Conservation (phyloP, 768 basidiomycete genomes). For the Candolleomyces efflorescens region DNA sequence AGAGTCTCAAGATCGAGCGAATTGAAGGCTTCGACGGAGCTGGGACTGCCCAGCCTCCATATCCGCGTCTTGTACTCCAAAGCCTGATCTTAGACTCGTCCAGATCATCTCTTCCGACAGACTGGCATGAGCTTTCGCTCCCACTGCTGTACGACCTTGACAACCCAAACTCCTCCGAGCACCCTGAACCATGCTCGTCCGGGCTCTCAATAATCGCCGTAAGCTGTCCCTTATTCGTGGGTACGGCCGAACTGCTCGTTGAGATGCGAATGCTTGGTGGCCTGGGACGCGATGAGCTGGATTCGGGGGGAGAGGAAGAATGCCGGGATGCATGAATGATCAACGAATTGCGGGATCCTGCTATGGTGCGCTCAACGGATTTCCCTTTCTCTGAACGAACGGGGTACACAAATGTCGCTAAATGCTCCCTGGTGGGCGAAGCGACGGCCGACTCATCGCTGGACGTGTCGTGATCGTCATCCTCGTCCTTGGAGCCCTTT, state of each 20-base stretch:
- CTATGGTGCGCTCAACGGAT: not conserved
- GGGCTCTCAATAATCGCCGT: conserved; percentile 31
- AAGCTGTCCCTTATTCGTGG: conserved; percentile 10
- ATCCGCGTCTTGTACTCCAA: conserved; percentile 24
- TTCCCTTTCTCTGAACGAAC: not conserved
- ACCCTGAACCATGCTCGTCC: conserved; percentile 25
- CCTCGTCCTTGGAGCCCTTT: conserved; percentile 8
- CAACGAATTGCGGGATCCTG: not conserved
- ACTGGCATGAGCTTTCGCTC: not conserved
- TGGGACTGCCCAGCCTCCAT: conserved; percentile 19
- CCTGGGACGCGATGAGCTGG: not conserved
- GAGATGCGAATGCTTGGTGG: not conserved
- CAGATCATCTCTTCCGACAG: conserved; percentile 5
- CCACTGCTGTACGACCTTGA: conserved; percentile 6
- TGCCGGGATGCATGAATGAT: not conserved
- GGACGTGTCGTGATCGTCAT: not conserved
- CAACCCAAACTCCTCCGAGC: conserved; percentile 22
- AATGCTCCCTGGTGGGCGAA: not conserved
- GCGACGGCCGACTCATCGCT: not conserved
- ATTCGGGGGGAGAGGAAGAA: not conserved
- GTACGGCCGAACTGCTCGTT: no score
- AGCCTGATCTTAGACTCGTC: conserved; percentile 18
- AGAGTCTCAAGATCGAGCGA: no score
- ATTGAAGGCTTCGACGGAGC: not conserved
- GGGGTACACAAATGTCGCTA: not conserved